Evolutionary conservation across 495 filamentous ascomycete genomes (phyloP).

Genomic region (Penicillium canescens): DNA sequence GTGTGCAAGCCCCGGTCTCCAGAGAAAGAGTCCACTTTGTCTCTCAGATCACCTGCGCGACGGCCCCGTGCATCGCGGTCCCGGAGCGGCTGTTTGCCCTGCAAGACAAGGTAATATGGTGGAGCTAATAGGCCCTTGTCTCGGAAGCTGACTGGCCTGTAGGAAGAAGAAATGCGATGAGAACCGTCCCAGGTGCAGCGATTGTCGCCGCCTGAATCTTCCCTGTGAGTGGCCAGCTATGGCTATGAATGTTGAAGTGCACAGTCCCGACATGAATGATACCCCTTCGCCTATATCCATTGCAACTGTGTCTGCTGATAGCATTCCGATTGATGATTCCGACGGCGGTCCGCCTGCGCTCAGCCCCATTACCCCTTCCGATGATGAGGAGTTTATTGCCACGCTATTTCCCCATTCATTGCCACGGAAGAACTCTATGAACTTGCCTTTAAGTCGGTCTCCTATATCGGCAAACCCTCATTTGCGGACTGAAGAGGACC

Average conservation of each 20-base stretch:
- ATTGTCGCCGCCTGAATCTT: constrained; percentile 29
- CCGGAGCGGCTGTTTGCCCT: constrained; percentile 28
- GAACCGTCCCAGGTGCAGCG: constrained; percentile 23
- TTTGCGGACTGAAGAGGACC: constrained; percentile 25
- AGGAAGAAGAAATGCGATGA: constrained; percentile 36
- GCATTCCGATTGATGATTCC: constrained; percentile 10
- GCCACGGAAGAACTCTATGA: background rate
- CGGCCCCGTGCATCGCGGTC: constrained; percentile 31
- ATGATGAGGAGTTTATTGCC: constrained; percentile 25
- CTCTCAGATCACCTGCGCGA: constrained; percentile 2
- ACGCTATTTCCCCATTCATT: constrained; percentile 23
- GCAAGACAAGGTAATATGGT: constrained; percentile 27
- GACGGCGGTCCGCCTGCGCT: constrained; percentile 13
- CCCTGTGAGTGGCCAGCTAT: constrained; percentile 20
- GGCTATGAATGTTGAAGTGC: background rate
- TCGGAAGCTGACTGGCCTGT: background rate
- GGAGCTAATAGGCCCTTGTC: background rate
- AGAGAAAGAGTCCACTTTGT: constrained; percentile 5
- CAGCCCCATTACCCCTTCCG: constrained; percentile 4
- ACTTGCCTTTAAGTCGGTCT: background rate
- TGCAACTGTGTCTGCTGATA: constrained; percentile 1
- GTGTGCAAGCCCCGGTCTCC: constrained; percentile 21
- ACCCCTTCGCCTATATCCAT: constrained; percentile 6
- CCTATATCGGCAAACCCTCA: constrained; percentile 21
- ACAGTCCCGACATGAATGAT: background rate